Base-by-base conservation (phyloP, 78 protist genomes). In the Polysphondylium violaceum region DNA sequence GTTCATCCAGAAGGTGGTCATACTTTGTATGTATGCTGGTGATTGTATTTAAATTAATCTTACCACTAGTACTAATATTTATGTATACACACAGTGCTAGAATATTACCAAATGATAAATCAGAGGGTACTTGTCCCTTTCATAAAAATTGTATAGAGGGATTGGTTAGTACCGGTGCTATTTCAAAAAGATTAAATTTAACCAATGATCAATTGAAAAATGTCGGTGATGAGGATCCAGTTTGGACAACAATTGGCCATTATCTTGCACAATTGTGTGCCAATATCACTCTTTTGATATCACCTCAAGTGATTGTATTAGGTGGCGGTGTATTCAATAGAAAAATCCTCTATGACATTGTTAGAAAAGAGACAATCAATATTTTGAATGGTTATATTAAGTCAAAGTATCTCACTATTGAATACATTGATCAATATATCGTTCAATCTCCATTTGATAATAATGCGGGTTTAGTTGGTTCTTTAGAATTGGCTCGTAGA, bases 1-100 rank as follows among this genome's bases (percentile, higher is more conserved):
- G 68, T 96, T 31, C 96, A 95, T 40, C 95, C 97, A 17, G 98
- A 97, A 63, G 97, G 92, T 8, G 98, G 98, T 19, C 98, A 97
- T 94, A 36, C 88, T 19, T 68, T 73, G 92, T 86, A 65, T 14
- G 88, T 81, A 19, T 6, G 12, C 44, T 44, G 2, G 3, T 2
- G 2, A 3, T 47, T 71, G 25, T 19, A 71, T 50, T 60, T 21
- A 25, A 16, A 21, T 60, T 50, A n/a, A 6, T 71, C 23, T n/a
- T 71, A 27, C n/a, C n/a, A n/a, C n/a, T n/a, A n/a, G n/a, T n/a
- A n/a, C n/a, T n/a, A n/a, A n/a, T n/a, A 67, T 12, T 43, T 51
- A 3, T 8, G 41, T 5, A 21, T 41, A 68, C 11, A 65, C 11
- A 64, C 79, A 27, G 29, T 47, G 25, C 41, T 4, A 75, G 25